phyloP scores from a whole-genome alignment of 2,329 filamentous ascomycete genomes.

The Phaeomoniella chlamydospora region DNA sequence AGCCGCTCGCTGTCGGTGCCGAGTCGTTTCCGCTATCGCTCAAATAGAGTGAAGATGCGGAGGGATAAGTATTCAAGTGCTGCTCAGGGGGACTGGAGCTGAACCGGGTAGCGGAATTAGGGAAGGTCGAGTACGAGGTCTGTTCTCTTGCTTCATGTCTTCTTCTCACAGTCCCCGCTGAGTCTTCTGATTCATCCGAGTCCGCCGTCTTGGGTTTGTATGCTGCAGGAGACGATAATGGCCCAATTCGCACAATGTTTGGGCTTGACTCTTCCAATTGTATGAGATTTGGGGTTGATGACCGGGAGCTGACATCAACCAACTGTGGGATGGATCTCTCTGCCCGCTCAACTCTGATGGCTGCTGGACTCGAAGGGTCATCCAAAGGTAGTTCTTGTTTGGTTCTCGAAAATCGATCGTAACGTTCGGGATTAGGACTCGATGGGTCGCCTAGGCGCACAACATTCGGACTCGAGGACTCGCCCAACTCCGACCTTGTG shows the following conservation, averaged over 20 bases:
- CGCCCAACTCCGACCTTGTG: conserved; percentile 9
- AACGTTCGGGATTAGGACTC: conserved; percentile 16
- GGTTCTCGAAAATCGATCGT: not conserved
- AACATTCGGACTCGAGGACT: conserved; percentile 25
- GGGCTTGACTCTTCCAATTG: conserved; percentile 18
- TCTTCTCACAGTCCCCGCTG: conserved; percentile 24
- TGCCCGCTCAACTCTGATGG: not conserved
- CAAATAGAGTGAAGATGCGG: conserved; percentile 13
- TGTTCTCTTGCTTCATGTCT: conserved; percentile 20
- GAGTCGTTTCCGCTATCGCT: not conserved
- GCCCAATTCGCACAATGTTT: conserved; percentile 24
- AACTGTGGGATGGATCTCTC: not conserved
- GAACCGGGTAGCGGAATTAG: conserved; percentile 20
- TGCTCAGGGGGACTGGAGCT: conserved; percentile 23
- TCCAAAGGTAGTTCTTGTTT: not conserved
- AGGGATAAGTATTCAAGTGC: conserved; percentile 18
- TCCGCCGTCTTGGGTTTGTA: not conserved
- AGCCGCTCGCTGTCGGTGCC: conserved; percentile 2
- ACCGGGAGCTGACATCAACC: conserved; percentile 1
- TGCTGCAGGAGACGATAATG: conserved; percentile 16
- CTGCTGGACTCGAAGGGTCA: not conserved
- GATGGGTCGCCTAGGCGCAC: conserved; percentile 21
- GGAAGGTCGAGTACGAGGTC: conserved; percentile 14
- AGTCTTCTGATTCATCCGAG: not conserved
- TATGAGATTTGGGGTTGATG: conserved; percentile 2